Evolutionary conservation across 2,329 filamentous ascomycete species (phyloP).

Genomic region (Fusarium sp.): DNA sequence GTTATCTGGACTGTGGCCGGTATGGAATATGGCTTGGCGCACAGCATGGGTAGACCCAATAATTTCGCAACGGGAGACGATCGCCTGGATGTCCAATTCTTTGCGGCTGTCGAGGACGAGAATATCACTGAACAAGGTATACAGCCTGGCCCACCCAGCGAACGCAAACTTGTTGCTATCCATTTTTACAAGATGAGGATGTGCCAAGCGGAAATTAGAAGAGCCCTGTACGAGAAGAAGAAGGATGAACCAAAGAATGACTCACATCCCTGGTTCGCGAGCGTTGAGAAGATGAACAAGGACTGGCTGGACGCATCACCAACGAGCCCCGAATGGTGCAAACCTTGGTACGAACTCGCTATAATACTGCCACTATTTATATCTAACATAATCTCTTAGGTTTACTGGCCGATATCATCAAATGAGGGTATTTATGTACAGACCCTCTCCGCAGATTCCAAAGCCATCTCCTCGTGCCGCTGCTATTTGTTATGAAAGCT

Average conservation of each 20-base stretch:
- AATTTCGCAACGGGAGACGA: conserved; percentile 87
- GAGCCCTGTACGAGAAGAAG: conserved; percentile 88
- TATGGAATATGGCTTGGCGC: conserved; percentile 90
- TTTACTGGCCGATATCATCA: conserved; percentile 81
- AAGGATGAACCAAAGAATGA: conserved; percentile 81
- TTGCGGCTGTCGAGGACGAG: conserved; percentile 83
- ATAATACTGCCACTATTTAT: neutral
- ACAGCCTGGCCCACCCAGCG: conserved; percentile 75
- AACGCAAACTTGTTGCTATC: conserved; percentile 89
- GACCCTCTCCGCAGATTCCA: conserved; percentile 92
- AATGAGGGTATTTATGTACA: conserved; percentile 88
- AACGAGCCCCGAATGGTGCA: conserved; percentile 77
- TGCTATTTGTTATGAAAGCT: conserved; percentile 84
- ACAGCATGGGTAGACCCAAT: conserved; percentile 88
- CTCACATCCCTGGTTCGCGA: conserved; percentile 85
- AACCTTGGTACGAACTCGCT: conserved; percentile 76
- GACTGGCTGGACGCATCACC: conserved; percentile 85
- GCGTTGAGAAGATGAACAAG: conserved; percentile 83
- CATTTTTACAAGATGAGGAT: conserved; percentile 95
- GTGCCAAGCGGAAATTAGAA: conserved; percentile 87
- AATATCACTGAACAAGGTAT: conserved; percentile 86
- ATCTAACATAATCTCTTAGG: conserved; percentile 57
- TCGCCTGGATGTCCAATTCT: conserved; percentile 87
- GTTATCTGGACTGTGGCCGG: conserved; percentile 89
- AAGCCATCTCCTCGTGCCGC: conserved; percentile 86